phyloP scores from a whole-genome alignment of 345 rosid genomes.

The Heritiera fomes region DNA sequence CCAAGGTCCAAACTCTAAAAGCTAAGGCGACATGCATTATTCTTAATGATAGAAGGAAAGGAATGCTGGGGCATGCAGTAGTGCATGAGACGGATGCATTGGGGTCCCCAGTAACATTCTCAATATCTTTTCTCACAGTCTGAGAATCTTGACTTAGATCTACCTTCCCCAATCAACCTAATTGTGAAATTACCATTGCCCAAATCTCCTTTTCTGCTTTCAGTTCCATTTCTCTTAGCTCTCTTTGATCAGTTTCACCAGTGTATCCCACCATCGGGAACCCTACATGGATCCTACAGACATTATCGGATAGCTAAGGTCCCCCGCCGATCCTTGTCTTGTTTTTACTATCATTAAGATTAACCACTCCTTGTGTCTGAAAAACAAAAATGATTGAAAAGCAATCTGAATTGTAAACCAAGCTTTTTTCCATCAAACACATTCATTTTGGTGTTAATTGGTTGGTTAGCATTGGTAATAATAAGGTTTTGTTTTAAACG shows the following conservation, averaged over 20 bases:
- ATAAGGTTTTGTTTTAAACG: constrained; percentile 35
- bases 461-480: constrained; percentile 34
- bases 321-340: not conserved
- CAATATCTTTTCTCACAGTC: constrained; percentile 35
- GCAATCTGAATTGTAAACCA: not conserved
- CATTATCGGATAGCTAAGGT: not conserved
- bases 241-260: not conserved
- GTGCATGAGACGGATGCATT: constrained; percentile 19
- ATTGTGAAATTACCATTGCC: not conserved
- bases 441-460: constrained; percentile 34
- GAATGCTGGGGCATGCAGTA: constrained; percentile 23
- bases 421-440: constrained; percentile 19
- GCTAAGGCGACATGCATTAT: constrained; percentile 39
- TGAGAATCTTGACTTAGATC: constrained; percentile 63
- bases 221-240: not conserved
- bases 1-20: constrained; percentile 43
- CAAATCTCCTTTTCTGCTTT: not conserved
- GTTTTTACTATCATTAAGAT: not conserved
- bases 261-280: not conserved
- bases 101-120: constrained; percentile 30
- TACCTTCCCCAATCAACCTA: not conserved
- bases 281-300: not conserved
- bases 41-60: constrained; percentile 35
- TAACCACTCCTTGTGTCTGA: constrained; percentile 25
- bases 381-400: constrained; percentile 14